Conservation (phyloP, 2,329 filamentous ascomycete genomes). For the Mariannaea sp. region DNA sequence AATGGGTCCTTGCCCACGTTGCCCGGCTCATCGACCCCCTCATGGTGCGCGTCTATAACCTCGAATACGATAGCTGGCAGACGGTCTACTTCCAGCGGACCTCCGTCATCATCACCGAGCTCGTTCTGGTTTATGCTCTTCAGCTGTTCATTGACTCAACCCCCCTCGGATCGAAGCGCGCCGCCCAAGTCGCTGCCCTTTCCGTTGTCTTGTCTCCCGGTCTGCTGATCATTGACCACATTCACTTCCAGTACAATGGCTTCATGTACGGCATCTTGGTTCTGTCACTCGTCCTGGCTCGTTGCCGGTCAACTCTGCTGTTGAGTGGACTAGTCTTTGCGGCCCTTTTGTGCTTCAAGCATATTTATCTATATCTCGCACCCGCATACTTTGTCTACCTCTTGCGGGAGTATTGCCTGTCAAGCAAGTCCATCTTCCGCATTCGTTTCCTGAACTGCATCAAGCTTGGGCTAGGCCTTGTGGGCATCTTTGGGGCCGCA, state of each 20-base stretch:
- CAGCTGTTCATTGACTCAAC: conserved; percentile 79
- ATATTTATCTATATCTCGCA: conserved; percentile 96
- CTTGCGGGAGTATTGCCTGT: conserved; percentile 86
- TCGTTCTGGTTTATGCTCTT: conserved; percentile 82
- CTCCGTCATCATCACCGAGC: conserved; percentile 85
- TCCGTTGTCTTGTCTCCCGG: conserved; percentile 92
- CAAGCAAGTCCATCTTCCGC: conserved; percentile 73
- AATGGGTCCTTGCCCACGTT: conserved; percentile 85
- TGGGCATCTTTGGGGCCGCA: conserved; percentile 73
- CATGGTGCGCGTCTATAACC: conserved; percentile 81
- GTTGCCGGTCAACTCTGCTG: conserved; percentile 74
- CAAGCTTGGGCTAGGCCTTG: conserved; percentile 78
- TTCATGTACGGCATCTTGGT: conserved; percentile 92
- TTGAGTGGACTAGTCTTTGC: conserved; percentile 84
- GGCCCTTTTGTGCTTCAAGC: conserved; percentile 87
- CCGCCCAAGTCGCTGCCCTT: conserved; percentile 83
- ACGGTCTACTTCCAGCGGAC: conserved; percentile 90
- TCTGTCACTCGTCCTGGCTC: conserved; percentile 81
- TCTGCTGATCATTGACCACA: conserved; percentile 95
- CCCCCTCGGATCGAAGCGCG: conserved; percentile 66
- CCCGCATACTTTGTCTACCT: conserved; percentile 95
- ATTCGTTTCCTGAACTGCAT: conserved; percentile 79
- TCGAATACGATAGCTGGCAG: conserved; percentile 89
- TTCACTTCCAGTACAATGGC: conserved; percentile 99
- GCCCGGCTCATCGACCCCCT: conserved; percentile 77